These are phyloP conservation scores for Phaseolus coccineus DNA, from an alignment of 331 rosid species.

Conservation along the genomic window DNA sequence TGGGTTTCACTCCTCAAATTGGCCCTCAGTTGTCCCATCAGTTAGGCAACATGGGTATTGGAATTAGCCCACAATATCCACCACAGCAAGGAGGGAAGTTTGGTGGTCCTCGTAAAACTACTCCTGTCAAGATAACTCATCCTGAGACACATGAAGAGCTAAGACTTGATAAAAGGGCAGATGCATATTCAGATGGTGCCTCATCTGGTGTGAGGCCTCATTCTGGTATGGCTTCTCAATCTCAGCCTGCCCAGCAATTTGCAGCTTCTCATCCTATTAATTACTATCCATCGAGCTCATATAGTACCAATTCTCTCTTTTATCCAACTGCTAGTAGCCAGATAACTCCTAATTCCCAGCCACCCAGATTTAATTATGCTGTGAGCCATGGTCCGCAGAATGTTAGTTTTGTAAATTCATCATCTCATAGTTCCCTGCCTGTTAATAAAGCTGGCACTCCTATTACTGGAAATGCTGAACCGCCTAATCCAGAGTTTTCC, in stretches of 20 bases:
- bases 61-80: conserved; percentile 64
- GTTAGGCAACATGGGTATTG: conserved; percentile 67
- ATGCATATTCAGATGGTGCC: conserved; percentile 65
- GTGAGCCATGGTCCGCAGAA: conserved; percentile 63
- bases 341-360: conserved; percentile 66
- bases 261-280: conserved; percentile 56
- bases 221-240: conserved; percentile 63
- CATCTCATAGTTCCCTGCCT: conserved; percentile 52
- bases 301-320: conserved; percentile 49
- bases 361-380: conserved; percentile 64
- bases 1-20: conserved; percentile 75
- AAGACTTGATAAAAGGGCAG: conserved; percentile 73
- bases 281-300: conserved; percentile 61
- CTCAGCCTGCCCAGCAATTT: conserved; percentile 66
- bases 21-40: conserved; percentile 71
- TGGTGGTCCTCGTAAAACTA: conserved; percentile 71
- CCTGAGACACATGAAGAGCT: conserved; percentile 91
- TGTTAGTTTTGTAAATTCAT: conserved; percentile 53
- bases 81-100: conserved; percentile 84
- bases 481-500: conserved; percentile 56
- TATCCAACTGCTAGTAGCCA: conserved; percentile 58
- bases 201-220: conserved; percentile 70
- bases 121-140: conserved; percentile 84
- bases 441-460: conserved; percentile 58
- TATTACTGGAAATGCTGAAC: conserved; percentile 54